Conservation (phyloP, 768 basidiomycete genomes). For the Serendipita sp. region DNA sequence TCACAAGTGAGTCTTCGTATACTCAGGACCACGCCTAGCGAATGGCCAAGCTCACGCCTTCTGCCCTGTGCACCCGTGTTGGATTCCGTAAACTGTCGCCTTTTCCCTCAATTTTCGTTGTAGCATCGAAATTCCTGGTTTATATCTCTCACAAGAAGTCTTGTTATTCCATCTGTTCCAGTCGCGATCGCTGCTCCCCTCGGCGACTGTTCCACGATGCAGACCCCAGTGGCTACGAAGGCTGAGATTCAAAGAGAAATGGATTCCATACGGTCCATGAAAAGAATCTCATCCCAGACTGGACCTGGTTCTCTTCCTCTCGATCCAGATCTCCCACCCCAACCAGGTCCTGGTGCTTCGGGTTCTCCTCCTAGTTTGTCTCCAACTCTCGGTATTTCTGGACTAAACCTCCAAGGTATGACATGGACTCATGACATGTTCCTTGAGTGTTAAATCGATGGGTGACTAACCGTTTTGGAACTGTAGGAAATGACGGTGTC, state of each 20-base stretch:
- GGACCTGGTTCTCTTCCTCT: constrained; percentile 70
- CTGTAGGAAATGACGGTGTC: background rate
- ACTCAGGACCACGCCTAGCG: no score
- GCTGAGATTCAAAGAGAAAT: constrained; percentile 80
- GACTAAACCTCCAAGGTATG: no score
- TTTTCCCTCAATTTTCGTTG: no score
- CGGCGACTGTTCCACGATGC: constrained; percentile 9
- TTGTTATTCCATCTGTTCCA: no score
- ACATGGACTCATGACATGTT: no score
- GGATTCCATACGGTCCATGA: constrained; percentile 69
- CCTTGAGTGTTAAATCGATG: constrained; percentile 8
- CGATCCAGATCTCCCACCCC: constrained; percentile 82
- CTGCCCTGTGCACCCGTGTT: no score
- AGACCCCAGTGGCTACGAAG: constrained; percentile 25
- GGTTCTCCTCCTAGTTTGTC: constrained; percentile 17
- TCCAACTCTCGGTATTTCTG: background rate
- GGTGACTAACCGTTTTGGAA: background rate
- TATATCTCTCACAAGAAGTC: no score
- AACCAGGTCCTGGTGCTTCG: constrained; percentile 46
- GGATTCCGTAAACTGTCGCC: no score
- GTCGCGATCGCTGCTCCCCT: no score
- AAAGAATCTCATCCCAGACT: constrained; percentile 58
- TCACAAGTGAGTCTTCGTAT: no score
- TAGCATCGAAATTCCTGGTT: no score
- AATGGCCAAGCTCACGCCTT: no score